These are phyloP conservation scores for Lasiodiplodia gonubiensis DNA, from an alignment of 2,329 filamentous ascomycete genomes.

Conservation along the genomic window DNA sequence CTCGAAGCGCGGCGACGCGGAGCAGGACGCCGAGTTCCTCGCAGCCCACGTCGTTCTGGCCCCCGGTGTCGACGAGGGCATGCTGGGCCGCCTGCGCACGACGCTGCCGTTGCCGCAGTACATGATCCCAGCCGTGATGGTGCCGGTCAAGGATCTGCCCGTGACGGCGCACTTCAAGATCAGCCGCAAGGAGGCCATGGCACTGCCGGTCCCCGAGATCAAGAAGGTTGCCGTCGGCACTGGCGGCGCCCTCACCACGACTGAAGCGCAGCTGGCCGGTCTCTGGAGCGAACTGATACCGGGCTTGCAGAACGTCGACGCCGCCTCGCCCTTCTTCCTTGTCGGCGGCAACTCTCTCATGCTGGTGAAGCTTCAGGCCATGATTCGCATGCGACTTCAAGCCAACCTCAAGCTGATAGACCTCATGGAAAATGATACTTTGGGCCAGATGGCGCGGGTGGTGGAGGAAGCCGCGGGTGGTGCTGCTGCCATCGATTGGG, in stretches of 20 bases:
- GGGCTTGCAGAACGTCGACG: background rate
- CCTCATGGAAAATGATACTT: background rate
- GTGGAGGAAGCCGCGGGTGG: background rate
- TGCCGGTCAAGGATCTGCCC: too few relatives aligned
- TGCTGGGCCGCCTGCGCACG: too few relatives aligned
- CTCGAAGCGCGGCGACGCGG: too few relatives aligned
- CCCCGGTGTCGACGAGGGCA: too few relatives aligned
- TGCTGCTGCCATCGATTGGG: background rate
- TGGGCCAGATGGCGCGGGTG: background rate
- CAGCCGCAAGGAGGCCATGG: background rate
- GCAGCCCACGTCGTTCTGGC: too few relatives aligned
- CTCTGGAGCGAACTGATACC: slow-evolving; percentile 16
- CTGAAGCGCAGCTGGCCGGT: background rate
- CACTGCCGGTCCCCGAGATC: too few relatives aligned
- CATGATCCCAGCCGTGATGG: too few relatives aligned
- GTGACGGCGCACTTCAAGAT: background rate
- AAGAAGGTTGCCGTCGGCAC: slow-evolving; percentile 19
- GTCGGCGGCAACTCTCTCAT: slow-evolving; percentile 26
- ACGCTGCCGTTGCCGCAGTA: too few relatives aligned
- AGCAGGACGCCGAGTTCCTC: too few relatives aligned
- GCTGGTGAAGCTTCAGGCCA: slow-evolving; percentile 14
- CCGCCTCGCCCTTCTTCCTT: slow-evolving; percentile 12
- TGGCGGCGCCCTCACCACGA: background rate
- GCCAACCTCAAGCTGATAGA: background rate
- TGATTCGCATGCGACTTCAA: background rate